Evolutionary conservation across 2,329 filamentous ascomycete species (phyloP), one percentile per base, ranked within the genome.

Genomic region (Ascochyta pisi): DNA sequence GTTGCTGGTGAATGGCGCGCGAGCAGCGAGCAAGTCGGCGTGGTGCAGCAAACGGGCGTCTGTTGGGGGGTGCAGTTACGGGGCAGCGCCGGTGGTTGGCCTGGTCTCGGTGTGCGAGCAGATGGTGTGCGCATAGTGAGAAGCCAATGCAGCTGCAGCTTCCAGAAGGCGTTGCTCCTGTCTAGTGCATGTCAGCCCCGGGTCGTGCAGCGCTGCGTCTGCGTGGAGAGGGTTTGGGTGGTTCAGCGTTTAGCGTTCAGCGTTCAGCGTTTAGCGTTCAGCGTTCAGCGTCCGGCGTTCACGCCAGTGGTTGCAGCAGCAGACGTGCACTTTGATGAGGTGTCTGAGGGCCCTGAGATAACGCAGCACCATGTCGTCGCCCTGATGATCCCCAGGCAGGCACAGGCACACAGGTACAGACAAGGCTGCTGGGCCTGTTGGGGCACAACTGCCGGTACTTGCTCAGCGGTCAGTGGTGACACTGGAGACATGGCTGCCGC

Each of bases 291-390:
- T 19, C 19, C 19, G 3, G 19, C 19, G 19, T 19, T 19, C 19
- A 19, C 19, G 19, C 19, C 24, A 26, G 24, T 6, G 6, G 8
- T 26, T 6, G 13, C 22, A 41, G 22, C 22, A 24, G 6, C 31
- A 50, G 42, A 42, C 51, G 46, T 49, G 51, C 51, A 37, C 41
- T 56, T 56, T 56, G 50, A 56, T 56, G 53, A 56, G 42, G 42
- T 56, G 53, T 56, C 53, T 33, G 41, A 50, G 52, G 33, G 40
- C 41, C 29, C 38, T 38, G 46, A 22, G 51, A 50, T 45, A 40
- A 42, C 22, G 40, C 45, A 44, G 39, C 39, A 31, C 29, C 46
- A 47, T 40, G 53, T 50, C 46, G 53, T 56, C 53, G 53, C 47
- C 53, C 46, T 55, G 52, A 35, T 44, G 45, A 50, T 41, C 26